A percentile compares a stretch with the other conserved stretches of the same genome.
Evolutionary conservation across 139 green algal species (phyloP).

Genomic region (Chlamydomonas sp.): DNA sequence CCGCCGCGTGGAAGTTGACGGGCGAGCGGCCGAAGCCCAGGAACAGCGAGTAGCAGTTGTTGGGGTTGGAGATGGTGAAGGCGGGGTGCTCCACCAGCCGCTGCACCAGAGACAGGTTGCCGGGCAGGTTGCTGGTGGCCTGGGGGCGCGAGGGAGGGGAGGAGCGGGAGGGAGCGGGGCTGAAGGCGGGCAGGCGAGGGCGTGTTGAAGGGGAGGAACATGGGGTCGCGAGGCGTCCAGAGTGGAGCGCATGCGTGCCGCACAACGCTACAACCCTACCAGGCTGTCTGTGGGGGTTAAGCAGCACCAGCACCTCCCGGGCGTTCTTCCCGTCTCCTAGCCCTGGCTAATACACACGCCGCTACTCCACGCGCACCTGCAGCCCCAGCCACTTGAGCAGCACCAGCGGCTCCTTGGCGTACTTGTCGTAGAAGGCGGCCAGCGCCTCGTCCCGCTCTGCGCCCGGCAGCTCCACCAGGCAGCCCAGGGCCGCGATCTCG

Average conservation of each 20-base stretch:
- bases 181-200: no score
- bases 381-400: constrained; percentile 94
- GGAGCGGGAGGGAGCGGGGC: neutral
- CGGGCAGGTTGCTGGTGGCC: constrained; percentile 72
- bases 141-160: constrained; percentile 41
- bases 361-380: constrained; percentile 48
- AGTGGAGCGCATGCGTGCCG: no score
- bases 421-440: constrained; percentile 75
- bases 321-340: neutral
- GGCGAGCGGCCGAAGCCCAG: constrained; percentile 80
- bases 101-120: constrained; percentile 84
- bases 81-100: constrained; percentile 83
- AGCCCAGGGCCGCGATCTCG: constrained; percentile 80
- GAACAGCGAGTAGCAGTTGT: constrained; percentile 89
- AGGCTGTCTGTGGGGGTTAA: no score
- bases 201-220: neutral
- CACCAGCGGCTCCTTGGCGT: constrained; percentile 89
- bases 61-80: constrained; percentile 96
- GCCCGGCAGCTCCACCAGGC: constrained; percentile 67
- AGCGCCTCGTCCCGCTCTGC: constrained; percentile 70
- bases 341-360: neutral
- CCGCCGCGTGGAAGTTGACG: constrained; percentile 95
- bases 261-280: no score
- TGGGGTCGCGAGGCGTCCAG: no score
- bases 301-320: constrained; percentile 82